Evolutionary conservation across 2,329 filamentous ascomycete species (phyloP).

Genomic region (Xylaria hypoxylon): DNA sequence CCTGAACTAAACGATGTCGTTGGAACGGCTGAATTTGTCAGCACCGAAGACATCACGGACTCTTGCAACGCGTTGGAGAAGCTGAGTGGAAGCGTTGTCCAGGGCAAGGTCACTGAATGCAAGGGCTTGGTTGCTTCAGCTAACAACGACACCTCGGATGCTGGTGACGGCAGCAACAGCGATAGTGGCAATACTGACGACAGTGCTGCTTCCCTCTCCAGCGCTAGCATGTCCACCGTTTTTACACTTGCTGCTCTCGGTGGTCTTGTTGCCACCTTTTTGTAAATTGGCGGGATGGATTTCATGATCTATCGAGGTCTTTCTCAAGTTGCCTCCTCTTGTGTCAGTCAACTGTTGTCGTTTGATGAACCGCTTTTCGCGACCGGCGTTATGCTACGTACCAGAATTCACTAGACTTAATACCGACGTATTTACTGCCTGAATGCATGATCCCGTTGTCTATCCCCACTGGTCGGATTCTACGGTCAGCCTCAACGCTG

Average conservation of each 20-base stretch:
- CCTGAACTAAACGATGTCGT: slow-evolving; percentile 74
- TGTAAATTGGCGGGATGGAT: slow-evolving; percentile 56
- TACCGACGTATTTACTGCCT: slow-evolving; percentile 54
- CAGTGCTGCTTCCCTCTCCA: slow-evolving; percentile 59
- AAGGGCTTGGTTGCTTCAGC: slow-evolving; percentile 63
- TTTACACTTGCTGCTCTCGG: slow-evolving; percentile 50
- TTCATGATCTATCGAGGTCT: slow-evolving; percentile 33
- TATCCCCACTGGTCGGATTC: slow-evolving; percentile 22
- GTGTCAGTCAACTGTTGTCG: slow-evolving; percentile 49
- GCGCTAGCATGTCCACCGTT: slow-evolving; percentile 60
- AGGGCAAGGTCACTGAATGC: slow-evolving; percentile 63
- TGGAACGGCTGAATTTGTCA: slow-evolving; percentile 77
- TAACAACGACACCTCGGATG: slow-evolving; percentile 59
- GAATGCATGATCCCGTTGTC: slow-evolving; percentile 27
- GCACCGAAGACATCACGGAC: slow-evolving; percentile 69
- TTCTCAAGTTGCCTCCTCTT: slow-evolving; percentile 42
- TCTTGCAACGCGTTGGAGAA: slow-evolving; percentile 68
- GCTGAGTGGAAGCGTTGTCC: slow-evolving; percentile 57
- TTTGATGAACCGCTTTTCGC: slow-evolving; percentile 46
- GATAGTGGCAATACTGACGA: slow-evolving; percentile 46
- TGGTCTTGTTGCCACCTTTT: slow-evolving; percentile 55
- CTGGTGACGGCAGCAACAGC: slow-evolving; percentile 41
- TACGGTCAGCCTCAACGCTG: neutral
- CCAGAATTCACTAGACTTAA: slow-evolving; percentile 60
- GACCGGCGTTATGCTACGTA: slow-evolving; percentile 51